Evolutionary conservation across 129 eudicot species (phyloP).

Genomic region (Chrysanthemum seticuspe): DNA sequence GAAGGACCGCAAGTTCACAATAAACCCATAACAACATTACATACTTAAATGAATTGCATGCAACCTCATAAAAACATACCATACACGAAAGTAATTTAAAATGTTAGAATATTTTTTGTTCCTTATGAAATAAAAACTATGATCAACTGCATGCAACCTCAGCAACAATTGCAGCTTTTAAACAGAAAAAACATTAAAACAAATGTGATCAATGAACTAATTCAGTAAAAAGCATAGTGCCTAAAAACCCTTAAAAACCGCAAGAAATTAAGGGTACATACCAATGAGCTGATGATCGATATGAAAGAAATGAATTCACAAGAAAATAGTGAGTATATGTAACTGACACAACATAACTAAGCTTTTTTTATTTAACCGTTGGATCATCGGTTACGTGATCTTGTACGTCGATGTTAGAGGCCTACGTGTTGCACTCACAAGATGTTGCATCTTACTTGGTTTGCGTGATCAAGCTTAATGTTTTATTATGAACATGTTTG

Average conservation of each 20-base stretch:
- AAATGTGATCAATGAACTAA: background rate
- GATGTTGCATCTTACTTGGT: background rate
- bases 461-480: background rate
- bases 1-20: too few species aligned
- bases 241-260: background rate
- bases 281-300: background rate
- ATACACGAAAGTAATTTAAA: background rate
- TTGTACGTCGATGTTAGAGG: background rate
- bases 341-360: slow-evolving; percentile 6
- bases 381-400: slow-evolving; percentile 18
- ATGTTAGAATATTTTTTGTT: too few species aligned
- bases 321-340: slow-evolving; percentile 17
- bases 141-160: slow-evolving; percentile 16
- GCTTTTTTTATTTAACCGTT: slow-evolving; percentile 7
- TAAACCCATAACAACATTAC: too few species aligned
- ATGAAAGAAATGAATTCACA: slow-evolving; percentile 10
- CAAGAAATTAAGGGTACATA: slow-evolving; percentile 15
- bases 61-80: background rate
- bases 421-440: slow-evolving; percentile 9
- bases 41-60: background rate
- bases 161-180: background rate
- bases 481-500: background rate
- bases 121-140: background rate
- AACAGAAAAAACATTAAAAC: background rate
- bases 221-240: background rate